Conservation (phyloP, 192 early-diverging fungal species). For the Podila epicladia region DNA sequence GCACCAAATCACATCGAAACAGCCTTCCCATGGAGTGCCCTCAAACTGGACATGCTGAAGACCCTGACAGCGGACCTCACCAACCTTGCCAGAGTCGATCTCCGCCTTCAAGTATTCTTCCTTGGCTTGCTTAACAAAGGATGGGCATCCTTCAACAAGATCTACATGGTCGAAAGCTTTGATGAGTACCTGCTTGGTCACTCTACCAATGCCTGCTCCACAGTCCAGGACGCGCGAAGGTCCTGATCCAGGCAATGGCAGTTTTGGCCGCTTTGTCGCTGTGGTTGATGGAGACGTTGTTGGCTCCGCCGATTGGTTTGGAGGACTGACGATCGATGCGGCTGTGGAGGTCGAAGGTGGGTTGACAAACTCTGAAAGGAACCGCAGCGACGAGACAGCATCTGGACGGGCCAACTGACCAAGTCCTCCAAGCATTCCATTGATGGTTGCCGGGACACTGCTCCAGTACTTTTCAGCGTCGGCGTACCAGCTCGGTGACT, state of each 20-base stretch:
- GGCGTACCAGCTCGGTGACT: constrained; percentile 68
- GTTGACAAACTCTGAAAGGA: constrained; percentile 74
- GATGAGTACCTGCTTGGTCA: constrained; percentile 86
- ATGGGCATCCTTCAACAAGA: constrained; percentile 85
- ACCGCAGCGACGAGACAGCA: constrained; percentile 69
- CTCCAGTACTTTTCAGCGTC: constrained; percentile 71
- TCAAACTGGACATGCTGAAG: constrained; percentile 71
- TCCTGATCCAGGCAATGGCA: constrained; percentile 34
- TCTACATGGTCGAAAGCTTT: constrained; percentile 87
- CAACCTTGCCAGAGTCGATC: constrained; percentile 63
- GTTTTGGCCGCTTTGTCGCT: constrained; percentile 21
- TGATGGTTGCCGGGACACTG: constrained; percentile 68
- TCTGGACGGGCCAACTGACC: constrained; percentile 79
- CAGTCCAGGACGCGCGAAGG: constrained; percentile 75
- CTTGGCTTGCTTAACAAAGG: constrained; percentile 82
- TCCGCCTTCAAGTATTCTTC: constrained; percentile 68
- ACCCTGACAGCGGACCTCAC: constrained; percentile 76
- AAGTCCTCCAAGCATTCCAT: constrained; percentile 95
- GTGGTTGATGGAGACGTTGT: not conserved
- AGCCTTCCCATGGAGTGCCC: constrained; percentile 70
- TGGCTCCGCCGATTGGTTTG: constrained; percentile 10
- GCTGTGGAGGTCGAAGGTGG: constrained; percentile 14
- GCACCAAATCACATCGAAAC: constrained; percentile 97
- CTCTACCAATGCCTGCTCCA: constrained; percentile 95
- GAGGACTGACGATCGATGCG: constrained; percentile 18